Conservation (phyloP, 768 basidiomycete genomes). For the Auriscalpium microsporum region DNA sequence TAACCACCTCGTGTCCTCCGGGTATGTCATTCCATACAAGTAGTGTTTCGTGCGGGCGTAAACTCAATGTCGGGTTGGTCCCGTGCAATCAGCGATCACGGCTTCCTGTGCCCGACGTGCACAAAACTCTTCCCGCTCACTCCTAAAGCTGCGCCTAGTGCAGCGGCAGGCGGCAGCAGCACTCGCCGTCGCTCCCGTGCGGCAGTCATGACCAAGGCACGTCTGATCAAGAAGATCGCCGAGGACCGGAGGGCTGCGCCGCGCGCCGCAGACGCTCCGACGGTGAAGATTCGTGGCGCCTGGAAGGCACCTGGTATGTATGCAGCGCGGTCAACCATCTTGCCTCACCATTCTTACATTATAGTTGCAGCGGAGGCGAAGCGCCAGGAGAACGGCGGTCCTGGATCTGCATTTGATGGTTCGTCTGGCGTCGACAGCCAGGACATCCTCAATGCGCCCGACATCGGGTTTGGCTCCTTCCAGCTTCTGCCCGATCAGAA, state of each 20-base stretch:
- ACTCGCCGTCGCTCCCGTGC: constrained; percentile 3
- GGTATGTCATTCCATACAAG: constrained; percentile 9
- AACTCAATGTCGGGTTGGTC: background rate
- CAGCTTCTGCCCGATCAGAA: constrained; percentile 32
- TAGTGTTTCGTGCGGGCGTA: too few relatives aligned
- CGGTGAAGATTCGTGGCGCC: constrained; percentile 16
- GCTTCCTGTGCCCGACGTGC: constrained; percentile 28
- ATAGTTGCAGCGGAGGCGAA: constrained; percentile 6
- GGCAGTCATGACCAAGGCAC: constrained; percentile 13
- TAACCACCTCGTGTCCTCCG: constrained; percentile 30
- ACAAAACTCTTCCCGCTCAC: constrained; percentile 22
- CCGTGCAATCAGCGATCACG: constrained; percentile 13
- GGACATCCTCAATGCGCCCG: constrained; percentile 27
- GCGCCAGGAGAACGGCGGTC: background rate
- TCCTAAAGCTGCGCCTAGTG: constrained; percentile 10
- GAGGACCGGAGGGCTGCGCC: constrained; percentile 9
- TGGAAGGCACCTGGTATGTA: constrained; percentile 18
- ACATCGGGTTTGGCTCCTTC: constrained; percentile 29
- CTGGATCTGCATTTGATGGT: constrained; percentile 28
- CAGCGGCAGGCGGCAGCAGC: constrained; percentile 7
- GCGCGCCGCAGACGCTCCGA: constrained; percentile 1
- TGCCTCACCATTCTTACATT: background rate
- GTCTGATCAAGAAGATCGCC: constrained; percentile 11
- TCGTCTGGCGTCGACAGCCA: constrained; percentile 29
- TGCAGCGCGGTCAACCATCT: background rate